These are phyloP conservation scores for Penicillium hesseltinei DNA, from an alignment of 2,329 filamentous ascomycete species.

Conservation along the genomic window DNA sequence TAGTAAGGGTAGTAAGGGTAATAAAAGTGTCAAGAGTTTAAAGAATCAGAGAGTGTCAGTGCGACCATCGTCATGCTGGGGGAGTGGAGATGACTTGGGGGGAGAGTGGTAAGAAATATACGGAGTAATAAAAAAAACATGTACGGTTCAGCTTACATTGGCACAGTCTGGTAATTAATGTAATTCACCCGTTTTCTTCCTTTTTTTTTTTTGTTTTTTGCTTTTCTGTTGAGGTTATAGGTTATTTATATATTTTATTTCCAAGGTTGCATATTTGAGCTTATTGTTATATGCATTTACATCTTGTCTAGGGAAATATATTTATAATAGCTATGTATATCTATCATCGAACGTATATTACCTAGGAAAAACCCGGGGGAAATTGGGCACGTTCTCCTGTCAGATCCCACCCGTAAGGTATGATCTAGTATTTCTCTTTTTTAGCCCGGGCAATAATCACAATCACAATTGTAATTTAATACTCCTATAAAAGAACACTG, in stretches of 20 bases:
- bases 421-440: neutral
- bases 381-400: conserved; percentile 1
- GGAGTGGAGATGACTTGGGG: conserved; percentile 29
- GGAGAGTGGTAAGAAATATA: conserved; percentile 18
- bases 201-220: neutral
- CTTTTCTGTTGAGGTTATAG: neutral
- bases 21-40: conserved; percentile 1
- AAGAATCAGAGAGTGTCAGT: conserved; percentile 14
- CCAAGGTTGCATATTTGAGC: neutral
- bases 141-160: conserved; percentile 18
- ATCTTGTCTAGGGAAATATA: neutral
- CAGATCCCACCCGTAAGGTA: neutral
- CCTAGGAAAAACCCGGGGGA: neutral
- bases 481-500: neutral
- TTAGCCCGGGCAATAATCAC: neutral
- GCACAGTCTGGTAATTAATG: conserved; percentile 13
- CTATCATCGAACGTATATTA: too few relatives aligned
- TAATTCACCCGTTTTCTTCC: neutral
- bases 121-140: conserved; percentile 13
- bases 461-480: neutral
- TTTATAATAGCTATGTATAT: neutral
- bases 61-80: conserved; percentile 32
- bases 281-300: neutral
- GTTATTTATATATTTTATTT: neutral
- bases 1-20: neutral